phyloP scores from a whole-genome alignment of 768 basidiomycete species.

The Xerocomellus amylosporus region DNA sequence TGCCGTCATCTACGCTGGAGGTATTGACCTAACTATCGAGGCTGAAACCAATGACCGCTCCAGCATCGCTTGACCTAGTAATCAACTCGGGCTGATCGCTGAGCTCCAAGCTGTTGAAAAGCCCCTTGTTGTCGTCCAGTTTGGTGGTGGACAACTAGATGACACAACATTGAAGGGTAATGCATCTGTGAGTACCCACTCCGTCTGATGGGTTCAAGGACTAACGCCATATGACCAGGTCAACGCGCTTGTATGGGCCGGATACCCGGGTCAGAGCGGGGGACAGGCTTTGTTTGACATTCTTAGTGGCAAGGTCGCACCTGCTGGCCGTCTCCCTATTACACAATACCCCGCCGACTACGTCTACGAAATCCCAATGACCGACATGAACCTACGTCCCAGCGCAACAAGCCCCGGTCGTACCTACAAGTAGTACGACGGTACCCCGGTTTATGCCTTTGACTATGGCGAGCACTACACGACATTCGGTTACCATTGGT shows the following conservation, averaged over 20 bases:
- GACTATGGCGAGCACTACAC: conserved; percentile 57
- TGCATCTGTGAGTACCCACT: conserved; percentile 31
- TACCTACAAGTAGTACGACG: conserved; percentile 58
- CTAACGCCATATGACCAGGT: conserved; percentile 29
- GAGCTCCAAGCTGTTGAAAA: conserved; percentile 47
- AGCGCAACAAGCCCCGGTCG: conserved; percentile 48
- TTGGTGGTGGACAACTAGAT: conserved; percentile 58
- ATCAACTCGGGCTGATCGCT: conserved; percentile 48
- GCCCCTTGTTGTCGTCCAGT: conserved; percentile 52
- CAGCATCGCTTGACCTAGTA: conserved; percentile 53
- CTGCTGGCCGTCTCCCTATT: conserved; percentile 51
- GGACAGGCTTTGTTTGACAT: conserved; percentile 54
- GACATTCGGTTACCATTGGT: conserved; percentile 44
- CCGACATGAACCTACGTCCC: conserved; percentile 55
- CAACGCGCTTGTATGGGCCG: conserved; percentile 54
- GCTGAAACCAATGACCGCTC: conserved; percentile 46
- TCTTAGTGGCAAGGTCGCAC: conserved; percentile 48
- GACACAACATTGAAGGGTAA: conserved; percentile 45
- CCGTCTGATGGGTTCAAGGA: background rate
- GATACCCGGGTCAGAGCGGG: conserved; percentile 39
- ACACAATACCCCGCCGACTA: conserved; percentile 55
- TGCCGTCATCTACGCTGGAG: conserved; percentile 51
- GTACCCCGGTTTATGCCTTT: conserved; percentile 50
- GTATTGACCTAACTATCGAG: conserved; percentile 51
- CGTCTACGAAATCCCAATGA: conserved; percentile 49